Evolutionary conservation across 148 eudicot genomes (phyloP).

Genomic region (Nepenthes mirabilis): DNA sequence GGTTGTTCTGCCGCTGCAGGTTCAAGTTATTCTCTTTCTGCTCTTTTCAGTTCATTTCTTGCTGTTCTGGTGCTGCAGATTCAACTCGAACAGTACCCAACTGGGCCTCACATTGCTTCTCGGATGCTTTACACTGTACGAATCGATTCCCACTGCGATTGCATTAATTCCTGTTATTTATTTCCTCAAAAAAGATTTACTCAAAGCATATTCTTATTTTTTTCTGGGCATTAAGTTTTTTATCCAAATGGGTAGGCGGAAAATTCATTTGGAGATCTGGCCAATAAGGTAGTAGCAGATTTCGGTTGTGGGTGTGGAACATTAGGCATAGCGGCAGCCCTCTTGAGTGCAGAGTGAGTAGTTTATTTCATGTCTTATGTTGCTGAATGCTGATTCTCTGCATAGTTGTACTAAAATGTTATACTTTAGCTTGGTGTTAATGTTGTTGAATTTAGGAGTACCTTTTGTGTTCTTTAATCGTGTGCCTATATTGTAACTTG

Average conservation of each 20-base stretch:
- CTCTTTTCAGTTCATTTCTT: not conserved
- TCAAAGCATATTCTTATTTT: not conserved
- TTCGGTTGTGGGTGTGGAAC: conserved; percentile 99
- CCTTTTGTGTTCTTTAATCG: not conserved
- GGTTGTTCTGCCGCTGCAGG: not conserved
- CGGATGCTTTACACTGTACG: conserved; percentile 85
- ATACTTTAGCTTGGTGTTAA: not conserved
- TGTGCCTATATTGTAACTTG: not conserved
- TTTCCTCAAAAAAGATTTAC: not conserved
- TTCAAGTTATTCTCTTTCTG: not conserved
- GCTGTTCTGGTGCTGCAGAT: conserved; percentile 33
- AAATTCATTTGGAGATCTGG: conserved; percentile 81
- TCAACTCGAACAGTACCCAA: conserved; percentile 95
- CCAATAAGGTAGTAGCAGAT: conserved; percentile 79
- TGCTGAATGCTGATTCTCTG: no score
- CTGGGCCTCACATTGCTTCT: conserved; percentile 95
- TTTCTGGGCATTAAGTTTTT: conserved; percentile 2
- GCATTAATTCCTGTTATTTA: not conserved
- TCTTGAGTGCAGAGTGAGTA: conserved; percentile 84
- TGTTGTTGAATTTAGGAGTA: not conserved
- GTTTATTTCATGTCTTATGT: not conserved
- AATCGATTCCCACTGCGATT: not conserved
- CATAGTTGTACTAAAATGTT: no score
- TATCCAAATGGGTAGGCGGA: conserved; percentile 49
- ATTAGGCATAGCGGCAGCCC: conserved; percentile 82